Percentiles rank a stretch among this genome's conserved stretches.
phyloP scores from a whole-genome alignment of 768 basidiomycete species.

The Cubamyces sp. region DNA sequence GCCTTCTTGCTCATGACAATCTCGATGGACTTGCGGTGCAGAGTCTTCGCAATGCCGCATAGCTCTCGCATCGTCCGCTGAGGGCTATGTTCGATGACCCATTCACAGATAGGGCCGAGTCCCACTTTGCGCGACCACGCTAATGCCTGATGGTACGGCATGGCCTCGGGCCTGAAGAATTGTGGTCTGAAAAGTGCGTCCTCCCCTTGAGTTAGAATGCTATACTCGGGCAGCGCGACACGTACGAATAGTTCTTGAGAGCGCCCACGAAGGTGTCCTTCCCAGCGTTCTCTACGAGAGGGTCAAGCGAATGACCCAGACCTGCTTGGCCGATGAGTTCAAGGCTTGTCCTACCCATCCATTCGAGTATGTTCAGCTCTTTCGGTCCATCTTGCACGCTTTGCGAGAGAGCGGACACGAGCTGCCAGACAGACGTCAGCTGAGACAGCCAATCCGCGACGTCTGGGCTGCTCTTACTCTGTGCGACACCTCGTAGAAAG shows the following conservation, averaged over 20 bases:
- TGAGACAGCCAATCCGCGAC: no score
- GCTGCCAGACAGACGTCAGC: neutral
- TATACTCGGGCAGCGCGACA: neutral
- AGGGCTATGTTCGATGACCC: conserved; percentile 46
- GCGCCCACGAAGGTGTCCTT: conserved; percentile 6
- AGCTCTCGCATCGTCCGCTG: conserved; percentile 43
- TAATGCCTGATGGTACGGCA: conserved; percentile 47
- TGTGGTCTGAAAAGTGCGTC: neutral
- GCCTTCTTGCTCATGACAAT: conserved; percentile 45
- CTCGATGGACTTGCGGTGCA: conserved; percentile 44
- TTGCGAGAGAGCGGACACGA: neutral
- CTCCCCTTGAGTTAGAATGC: no score
- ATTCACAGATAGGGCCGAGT: conserved; percentile 44
- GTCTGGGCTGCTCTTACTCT: conserved; percentile 38
- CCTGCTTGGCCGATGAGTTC: conserved; percentile 8
- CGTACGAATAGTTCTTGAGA: conserved; percentile 35
- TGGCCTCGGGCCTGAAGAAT: conserved; percentile 20
- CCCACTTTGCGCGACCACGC: conserved; percentile 47
- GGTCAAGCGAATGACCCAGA: conserved; percentile 8
- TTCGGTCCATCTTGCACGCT: neutral
- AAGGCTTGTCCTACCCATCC: neutral
- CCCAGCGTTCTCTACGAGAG: neutral
- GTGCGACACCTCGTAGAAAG: conserved; percentile 47
- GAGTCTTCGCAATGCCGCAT: conserved; percentile 48
- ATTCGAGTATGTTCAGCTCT: conserved; percentile 6